Base-by-base conservation (phyloP, 768 basidiomycete genomes). In the Omphalotus guepiniiformis region DNA sequence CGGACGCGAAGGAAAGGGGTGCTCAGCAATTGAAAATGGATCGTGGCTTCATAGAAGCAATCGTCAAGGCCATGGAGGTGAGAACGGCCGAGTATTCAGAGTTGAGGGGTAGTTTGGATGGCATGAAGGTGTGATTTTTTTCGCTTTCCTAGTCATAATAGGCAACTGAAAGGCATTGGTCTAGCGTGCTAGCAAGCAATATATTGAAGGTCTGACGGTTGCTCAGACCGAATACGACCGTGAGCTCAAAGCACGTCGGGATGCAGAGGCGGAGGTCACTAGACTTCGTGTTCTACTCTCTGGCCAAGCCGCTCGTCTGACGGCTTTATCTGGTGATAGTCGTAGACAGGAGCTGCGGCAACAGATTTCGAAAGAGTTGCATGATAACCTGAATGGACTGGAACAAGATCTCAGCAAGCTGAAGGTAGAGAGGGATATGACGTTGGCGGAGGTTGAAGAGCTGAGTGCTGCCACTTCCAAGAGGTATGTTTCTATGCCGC, bases 191-290 rank as follows among this genome's bases (percentile, higher is more conserved):
- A 96, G 92, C 60, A 87, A 88, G 53, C 88, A 92, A 54, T 94
- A 89, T 52, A 88, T 93, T 47, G 88, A 93, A 52, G 96, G 96
- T 34, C 71, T 99, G 34, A 85, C 84, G 1, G 93, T 94, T 21
- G 93, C 95, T 2, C 89, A 93, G 56, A 85, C 86, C 35, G 96
- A 98, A 61, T 97, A 95, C 61, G 94, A 97, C 60, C 81, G 81
- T 42, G 96, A 98, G 64, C 74, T 93, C 28, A 83, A 88, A 48
- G 82, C 85, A 18, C 80, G 95, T 16, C 81, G 90, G 15, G 93
- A 97, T 53, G 88, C 90, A 1, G 93, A 98, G 66, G 85, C 89
- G 0, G 93, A 97, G 67, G 88, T 97, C 49, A 85, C 86, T 19
- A 79, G 88, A 34, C 70, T 99, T 21, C 73, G 90, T 35, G 82